Conservation (phyloP, 2,329 filamentous ascomycete genomes). For the Diaporthe eres region DNA sequence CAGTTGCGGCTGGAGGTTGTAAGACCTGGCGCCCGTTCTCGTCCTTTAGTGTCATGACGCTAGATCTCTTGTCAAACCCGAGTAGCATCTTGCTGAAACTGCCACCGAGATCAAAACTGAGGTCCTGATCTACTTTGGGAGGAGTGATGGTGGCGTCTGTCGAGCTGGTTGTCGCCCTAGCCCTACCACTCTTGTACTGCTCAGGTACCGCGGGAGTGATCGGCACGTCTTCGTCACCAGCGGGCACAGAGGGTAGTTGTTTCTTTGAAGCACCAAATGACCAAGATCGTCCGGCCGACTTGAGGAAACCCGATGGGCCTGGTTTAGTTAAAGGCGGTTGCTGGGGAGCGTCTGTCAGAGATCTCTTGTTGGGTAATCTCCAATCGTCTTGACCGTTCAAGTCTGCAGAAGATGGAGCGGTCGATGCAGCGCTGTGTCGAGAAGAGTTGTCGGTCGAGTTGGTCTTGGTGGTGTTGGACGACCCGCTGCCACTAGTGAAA, state of each 20-base stretch:
- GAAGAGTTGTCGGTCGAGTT: conserved; percentile 73
- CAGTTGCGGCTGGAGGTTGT: conserved; percentile 61
- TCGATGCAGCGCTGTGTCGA: conserved; percentile 74
- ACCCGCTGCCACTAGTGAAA: conserved; percentile 67
- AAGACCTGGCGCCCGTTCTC: conserved; percentile 54
- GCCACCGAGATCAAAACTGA: conserved; percentile 67
- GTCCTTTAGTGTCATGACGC: conserved; percentile 61
- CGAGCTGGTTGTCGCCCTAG: conserved; percentile 68
- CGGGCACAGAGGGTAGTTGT: conserved; percentile 53
- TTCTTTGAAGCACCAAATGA: conserved; percentile 73
- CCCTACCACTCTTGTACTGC: conserved; percentile 50
- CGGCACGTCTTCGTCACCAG: conserved; percentile 53
- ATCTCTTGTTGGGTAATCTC: conserved; percentile 55
- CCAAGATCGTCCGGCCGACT: conserved; percentile 70
- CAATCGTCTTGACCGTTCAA: conserved; percentile 57
- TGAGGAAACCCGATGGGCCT: conserved; percentile 66
- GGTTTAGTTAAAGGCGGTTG: conserved; percentile 62
- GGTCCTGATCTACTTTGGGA: conserved; percentile 62
- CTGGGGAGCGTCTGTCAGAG: conserved; percentile 55
- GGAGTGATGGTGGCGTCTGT: conserved; percentile 68
- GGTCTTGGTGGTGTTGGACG: conserved; percentile 73
- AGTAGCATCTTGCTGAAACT: conserved; percentile 71
- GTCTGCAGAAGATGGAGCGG: conserved; percentile 71
- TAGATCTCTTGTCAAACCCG: conserved; percentile 69
- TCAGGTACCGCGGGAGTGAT: conserved; percentile 54